Conservation (phyloP, 1,139 yeast species). For the Scheffersomyces illinoinensis region DNA sequence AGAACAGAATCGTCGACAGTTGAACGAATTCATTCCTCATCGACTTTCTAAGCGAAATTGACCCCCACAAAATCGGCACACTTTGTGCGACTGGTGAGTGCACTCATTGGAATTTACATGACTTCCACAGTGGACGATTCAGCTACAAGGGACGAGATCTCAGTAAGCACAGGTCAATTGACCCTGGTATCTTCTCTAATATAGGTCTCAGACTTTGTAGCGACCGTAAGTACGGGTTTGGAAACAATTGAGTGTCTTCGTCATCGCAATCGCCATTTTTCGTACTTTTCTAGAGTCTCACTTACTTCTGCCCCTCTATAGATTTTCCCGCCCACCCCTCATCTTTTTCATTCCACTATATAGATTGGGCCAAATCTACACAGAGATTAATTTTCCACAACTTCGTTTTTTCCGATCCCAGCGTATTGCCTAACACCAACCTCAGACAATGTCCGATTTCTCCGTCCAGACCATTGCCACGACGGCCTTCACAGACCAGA, state of each 20-base stretch:
- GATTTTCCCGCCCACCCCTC: not conserved
- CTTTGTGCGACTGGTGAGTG: not conserved
- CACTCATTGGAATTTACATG: not conserved
- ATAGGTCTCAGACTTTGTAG: not conserved
- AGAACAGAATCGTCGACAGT: not conserved
- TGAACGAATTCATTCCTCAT: not conserved
- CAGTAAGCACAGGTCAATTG: not conserved
- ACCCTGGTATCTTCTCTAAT: not conserved
- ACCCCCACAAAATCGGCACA: not conserved
- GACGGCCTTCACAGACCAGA: constrained; percentile 85
- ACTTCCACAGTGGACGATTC: not conserved
- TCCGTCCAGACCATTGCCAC: constrained; percentile 47
- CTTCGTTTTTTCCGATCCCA: not conserved
- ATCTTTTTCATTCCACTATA: not conserved
- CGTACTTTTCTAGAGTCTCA: not conserved
- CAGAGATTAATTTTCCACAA: not conserved
- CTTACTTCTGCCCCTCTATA: not conserved
- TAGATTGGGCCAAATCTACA: not conserved
- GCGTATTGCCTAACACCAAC: not conserved
- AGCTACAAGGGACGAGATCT: not conserved
- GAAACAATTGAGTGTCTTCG: not conserved
- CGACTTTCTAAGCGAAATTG: not conserved
- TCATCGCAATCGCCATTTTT: not conserved
- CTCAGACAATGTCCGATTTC: not conserved
- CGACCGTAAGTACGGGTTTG: not conserved